Percentiles rank a stretch among this genome's conserved stretches.
phyloP scores from a whole-genome alignment of 2,329 filamentous ascomycete species.

The Nemania sp. region DNA sequence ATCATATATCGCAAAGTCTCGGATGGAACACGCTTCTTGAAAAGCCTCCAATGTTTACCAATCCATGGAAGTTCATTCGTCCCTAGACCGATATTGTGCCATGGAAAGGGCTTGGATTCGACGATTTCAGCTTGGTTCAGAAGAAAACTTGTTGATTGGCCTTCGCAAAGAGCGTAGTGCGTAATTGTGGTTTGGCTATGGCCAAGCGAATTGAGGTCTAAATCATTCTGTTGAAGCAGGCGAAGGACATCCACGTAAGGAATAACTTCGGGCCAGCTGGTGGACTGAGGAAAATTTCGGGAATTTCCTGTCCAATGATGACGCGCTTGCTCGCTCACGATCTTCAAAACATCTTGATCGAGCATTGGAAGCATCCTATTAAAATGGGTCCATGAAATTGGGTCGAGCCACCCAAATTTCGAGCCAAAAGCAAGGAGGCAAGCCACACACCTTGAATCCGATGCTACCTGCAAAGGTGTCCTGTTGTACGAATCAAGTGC shows the following conservation, averaged over 20 bases:
- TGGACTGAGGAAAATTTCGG: background rate
- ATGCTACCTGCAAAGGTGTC: background rate
- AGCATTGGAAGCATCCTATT: background rate
- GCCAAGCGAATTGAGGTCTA: background rate
- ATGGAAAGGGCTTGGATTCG: constrained; percentile 10
- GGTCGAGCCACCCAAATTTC: constrained; percentile 4
- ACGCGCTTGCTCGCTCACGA: background rate
- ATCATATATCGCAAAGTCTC: background rate
- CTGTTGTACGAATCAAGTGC: background rate
- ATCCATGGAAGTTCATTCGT: background rate
- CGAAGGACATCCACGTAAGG: background rate
- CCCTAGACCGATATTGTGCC: background rate
- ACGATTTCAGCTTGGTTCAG: background rate
- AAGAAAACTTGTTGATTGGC: background rate
- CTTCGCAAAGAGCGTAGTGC: background rate
- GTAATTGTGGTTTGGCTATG: background rate
- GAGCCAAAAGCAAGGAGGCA: background rate
- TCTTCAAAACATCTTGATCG: background rate
- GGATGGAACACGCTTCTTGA: constrained; percentile 6
- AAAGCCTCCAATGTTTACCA: constrained; percentile 10
- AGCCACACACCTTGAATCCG: background rate
- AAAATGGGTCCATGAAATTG: background rate
- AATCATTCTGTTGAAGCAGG: background rate
- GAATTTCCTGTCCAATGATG: background rate
- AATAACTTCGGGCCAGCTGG: background rate